Evolutionary conservation across 2,329 filamentous ascomycete species (phyloP), one percentile per base, ranked within the genome.

Genomic region (Monosporascus sp.): DNA sequence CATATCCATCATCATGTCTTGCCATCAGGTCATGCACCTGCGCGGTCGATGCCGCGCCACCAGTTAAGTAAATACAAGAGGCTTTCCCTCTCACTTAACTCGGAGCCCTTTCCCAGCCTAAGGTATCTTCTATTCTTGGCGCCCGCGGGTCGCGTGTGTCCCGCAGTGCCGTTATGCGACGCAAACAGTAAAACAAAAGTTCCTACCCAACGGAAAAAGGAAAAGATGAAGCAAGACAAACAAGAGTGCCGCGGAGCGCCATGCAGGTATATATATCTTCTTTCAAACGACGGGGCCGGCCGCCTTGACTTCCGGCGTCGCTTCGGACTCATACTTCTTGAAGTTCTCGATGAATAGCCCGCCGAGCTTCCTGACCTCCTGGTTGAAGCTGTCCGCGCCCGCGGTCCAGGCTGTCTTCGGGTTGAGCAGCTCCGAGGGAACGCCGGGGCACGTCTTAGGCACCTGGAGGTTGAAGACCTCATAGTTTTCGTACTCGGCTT

Each of bases 381-480:
- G 79, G 68, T 86, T 82, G 84, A 97, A 97, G 76, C 87, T 87
- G 17, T 90, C 85, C 50, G 81, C 78, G 47, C 90, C 88, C 40
- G 86, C 86, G 41, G 87, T 95, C 94, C 94, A 99, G 65, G 88
- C 89, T 72, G 87, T 92, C 75, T 87, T 86, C 61, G 94, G 94
- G 84, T 99, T 97, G 69, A 99, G 85, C 38, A 99, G 82, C 78
- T 97, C 93, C 56, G 84, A 80, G 50, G 94, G 94, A 8, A 99
- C 94, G 69, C 86, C 87, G 60, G 88, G 85, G 82, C 93, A 97
- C 49, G 84, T 78, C 79, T 88, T 97, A 72, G 94, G 94, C n/a
- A 99, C 91, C 69, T 88, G 83, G 54, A 99, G 87, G 81, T 97
- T 96, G 86, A 99, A 99, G 60, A 91, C 86, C 41, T 91, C 91